Conservation (phyloP, 306 rosid genomes). For the Fragaria ananassa region DNA sequence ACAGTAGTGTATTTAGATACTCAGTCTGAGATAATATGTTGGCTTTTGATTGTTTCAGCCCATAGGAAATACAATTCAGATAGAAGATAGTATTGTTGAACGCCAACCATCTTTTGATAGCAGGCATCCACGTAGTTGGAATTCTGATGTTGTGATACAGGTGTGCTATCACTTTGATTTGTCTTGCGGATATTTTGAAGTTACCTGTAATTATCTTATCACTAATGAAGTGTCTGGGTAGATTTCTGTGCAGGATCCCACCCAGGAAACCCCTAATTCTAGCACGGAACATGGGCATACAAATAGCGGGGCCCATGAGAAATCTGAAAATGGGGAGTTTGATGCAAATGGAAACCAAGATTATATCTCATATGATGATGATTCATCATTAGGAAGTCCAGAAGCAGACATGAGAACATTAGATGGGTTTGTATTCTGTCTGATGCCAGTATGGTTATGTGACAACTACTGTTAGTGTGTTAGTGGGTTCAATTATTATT, state of each 20-base stretch:
- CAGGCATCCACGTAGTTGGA: slow-evolving; percentile 47
- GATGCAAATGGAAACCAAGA: slow-evolving; percentile 24
- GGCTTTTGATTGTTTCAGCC: slow-evolving; percentile 49
- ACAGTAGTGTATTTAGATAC: slow-evolving; percentile 14
- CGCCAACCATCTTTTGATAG: slow-evolving; percentile 61
- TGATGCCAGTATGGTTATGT: not conserved
- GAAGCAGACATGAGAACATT: slow-evolving; percentile 34
- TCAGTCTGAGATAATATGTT: slow-evolving; percentile 19
- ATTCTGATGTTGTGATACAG: slow-evolving; percentile 73
- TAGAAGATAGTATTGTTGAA: slow-evolving; percentile 51
- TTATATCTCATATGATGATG: slow-evolving; percentile 32
- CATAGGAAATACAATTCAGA: slow-evolving; percentile 65
- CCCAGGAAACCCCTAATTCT: slow-evolving; percentile 40
- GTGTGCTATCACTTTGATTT: slow-evolving; percentile 34
- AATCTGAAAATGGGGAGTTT: slow-evolving; percentile 34
- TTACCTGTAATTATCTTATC: slow-evolving; percentile 7
- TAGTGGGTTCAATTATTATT: not conserved
- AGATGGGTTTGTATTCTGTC: slow-evolving; percentile 20
- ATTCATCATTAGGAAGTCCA: slow-evolving; percentile 31
- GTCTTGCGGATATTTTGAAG: slow-evolving; percentile 14
- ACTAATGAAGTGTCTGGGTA: slow-evolving; percentile 40
- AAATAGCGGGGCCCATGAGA: slow-evolving; percentile 26
- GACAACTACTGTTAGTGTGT: not conserved
- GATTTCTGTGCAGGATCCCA: slow-evolving; percentile 50
- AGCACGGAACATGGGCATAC: slow-evolving; percentile 18